Percentiles rank a stretch among this genome's conserved stretches.
Conservation (phyloP, 768 basidiomycete genomes). For the Neoboletus brunneissimus region DNA sequence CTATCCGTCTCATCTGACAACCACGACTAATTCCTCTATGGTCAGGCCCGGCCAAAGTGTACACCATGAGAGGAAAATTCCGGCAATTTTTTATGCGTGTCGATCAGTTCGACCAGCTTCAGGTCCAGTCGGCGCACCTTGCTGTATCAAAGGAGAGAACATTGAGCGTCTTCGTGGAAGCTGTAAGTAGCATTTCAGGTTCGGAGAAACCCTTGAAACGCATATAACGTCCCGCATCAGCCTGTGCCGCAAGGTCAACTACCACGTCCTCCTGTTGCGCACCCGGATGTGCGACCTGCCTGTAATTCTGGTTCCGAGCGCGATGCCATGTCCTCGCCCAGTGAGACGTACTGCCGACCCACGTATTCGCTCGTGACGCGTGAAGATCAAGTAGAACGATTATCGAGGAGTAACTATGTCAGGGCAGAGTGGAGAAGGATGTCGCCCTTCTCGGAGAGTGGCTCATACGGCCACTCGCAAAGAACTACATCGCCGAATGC, state of each 20-base stretch:
- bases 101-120: conserved; percentile 46
- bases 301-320: conserved; percentile 23
- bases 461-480: conserved; percentile 19
- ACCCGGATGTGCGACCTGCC: conserved; percentile 6
- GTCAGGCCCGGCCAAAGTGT: conserved; percentile 66
- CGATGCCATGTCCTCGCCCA: conserved; percentile 5
- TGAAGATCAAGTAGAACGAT: conserved; percentile 28
- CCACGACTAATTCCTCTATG: background rate
- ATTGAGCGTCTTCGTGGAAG: conserved; percentile 56
- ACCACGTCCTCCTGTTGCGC: conserved; percentile 20
- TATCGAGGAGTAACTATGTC: conserved; percentile 23
- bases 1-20: background rate
- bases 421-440: conserved; percentile 5
- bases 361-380: conserved; percentile 21
- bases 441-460: conserved; percentile 17
- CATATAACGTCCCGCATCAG: conserved; percentile 17
- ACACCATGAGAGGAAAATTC: conserved; percentile 63
- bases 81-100: conserved; percentile 68
- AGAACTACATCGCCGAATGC: conserved; percentile 6
- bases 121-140: conserved; percentile 56
- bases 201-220: background rate
- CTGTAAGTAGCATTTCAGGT: conserved; percentile 37
- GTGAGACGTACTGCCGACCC: background rate
- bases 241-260: conserved; percentile 27
- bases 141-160: conserved; percentile 53